Conservation (phyloP, 2,329 filamentous ascomycete genomes). For the Aureobasidium pullulans region DNA sequence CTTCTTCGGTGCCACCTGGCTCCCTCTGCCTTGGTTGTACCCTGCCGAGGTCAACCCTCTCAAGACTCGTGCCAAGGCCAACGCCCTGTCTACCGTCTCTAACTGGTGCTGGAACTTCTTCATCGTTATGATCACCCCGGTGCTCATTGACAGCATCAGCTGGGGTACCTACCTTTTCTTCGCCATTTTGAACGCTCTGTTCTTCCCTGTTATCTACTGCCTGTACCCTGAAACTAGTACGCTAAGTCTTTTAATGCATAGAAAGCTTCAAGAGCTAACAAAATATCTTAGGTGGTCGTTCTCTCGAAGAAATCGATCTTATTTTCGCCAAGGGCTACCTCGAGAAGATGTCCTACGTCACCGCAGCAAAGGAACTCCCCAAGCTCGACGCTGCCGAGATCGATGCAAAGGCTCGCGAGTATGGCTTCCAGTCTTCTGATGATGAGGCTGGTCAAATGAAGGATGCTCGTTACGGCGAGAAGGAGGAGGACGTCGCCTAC, state of each 20-base stretch:
- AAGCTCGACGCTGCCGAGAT: conserved; percentile 28
- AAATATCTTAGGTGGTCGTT: conserved; percentile 1
- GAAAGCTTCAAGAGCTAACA: no score
- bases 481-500: conserved; percentile 17
- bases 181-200: conserved; percentile 44
- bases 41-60: conserved; percentile 41
- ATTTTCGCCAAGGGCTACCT: conserved; percentile 26
- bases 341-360: conserved; percentile 30
- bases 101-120: conserved; percentile 49
- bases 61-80: conserved; percentile 49
- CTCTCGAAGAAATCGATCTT: conserved; percentile 21
- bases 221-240: conserved; percentile 37
- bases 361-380: conserved; percentile 31
- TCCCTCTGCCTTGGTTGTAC: conserved; percentile 27
- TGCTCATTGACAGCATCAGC: conserved; percentile 28
- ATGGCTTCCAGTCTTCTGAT: conserved; percentile 25
- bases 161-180: conserved; percentile 43
- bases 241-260: no score
- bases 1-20: conserved; percentile 53
- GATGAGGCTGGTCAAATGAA: conserved; percentile 26
- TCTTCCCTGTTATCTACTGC: conserved; percentile 54
- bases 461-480: conserved; percentile 20
- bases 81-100: conserved; percentile 46
- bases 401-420: conserved; percentile 27
- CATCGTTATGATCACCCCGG: conserved; percentile 38